phyloP scores from a whole-genome alignment of 2,329 filamentous ascomycete species.

The Colletotrichum sp. region DNA sequence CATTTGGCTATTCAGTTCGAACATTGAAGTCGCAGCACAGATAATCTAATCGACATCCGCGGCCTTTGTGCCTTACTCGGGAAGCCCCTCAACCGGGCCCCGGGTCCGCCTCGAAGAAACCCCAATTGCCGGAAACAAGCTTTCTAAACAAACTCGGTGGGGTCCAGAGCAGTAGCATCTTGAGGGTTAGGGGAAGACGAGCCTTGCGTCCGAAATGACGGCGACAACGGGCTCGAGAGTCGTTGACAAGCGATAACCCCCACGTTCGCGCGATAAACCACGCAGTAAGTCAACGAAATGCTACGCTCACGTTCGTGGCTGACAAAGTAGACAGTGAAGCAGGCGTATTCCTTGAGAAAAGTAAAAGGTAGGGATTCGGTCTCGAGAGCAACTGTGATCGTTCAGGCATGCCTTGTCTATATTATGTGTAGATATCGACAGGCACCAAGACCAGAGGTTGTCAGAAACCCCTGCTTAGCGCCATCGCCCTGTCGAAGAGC shows the following conservation, averaged over 20 bases:
- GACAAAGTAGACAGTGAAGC: background rate
- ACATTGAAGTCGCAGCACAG: background rate
- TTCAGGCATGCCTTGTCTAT: constrained; percentile 23
- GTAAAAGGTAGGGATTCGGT: background rate
- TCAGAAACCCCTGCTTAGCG: constrained; percentile 22
- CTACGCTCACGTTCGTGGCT: background rate
- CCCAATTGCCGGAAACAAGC: constrained; percentile 9
- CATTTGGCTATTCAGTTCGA: background rate
- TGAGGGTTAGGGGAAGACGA: background rate
- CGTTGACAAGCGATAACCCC: background rate
- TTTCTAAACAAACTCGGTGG: background rate
- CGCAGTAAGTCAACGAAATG: background rate
- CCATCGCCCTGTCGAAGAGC: background rate
- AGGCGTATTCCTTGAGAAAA: background rate
- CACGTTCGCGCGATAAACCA: background rate
- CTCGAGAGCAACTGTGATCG: constrained; percentile 20
- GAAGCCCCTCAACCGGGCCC: background rate
- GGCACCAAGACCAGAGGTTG: constrained; percentile 10
- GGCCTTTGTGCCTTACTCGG: background rate
- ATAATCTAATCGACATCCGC: background rate
- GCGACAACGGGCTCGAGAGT: background rate
- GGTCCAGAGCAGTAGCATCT: background rate
- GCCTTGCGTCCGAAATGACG: background rate
- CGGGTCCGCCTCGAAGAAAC: background rate
- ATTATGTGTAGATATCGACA: constrained; percentile 24